Base-by-base conservation (phyloP, 768 basidiomycete genomes). In the Filobasidium floriforme region DNA sequence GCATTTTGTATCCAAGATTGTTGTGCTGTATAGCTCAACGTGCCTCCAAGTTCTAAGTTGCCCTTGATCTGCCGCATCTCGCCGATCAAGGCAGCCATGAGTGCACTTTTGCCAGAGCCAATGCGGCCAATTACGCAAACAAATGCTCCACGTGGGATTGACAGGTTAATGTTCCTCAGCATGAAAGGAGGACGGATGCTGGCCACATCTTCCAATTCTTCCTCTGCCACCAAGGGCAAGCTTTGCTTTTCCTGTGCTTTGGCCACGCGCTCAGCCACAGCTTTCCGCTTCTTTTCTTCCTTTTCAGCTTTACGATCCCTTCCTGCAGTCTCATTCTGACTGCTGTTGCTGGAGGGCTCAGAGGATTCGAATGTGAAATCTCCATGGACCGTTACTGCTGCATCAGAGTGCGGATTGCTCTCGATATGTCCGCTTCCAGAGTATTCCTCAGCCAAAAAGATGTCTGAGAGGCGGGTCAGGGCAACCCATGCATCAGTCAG, bases 381-480 rank as follows among this genome's bases (percentile, higher is more conserved):
- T 0, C 73, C 77, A 22, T 65, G 79, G 7, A 84, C 78, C 0
- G 80, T 76, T 10, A 87, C 75, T 1, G 84, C 85, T 22, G 71
- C 71, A 22, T 75, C 70, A 28, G 75, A 71, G 7, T 76, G 68
- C 7, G 70, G 61, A 41, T 85, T 82, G 60, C 86, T 81, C 18
- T 64, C 66, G 57, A 85, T 82, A 1, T 82, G 79, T 15, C 82
- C 80, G 0, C 72, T 74, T 0, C 43, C 18, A 49, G 15, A 15
- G 46, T 85, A 80, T 67, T 87, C 86, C 63, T 87, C 86, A 26
- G 60, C 46, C 7, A 51, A 22, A n/a, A 69, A 37, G 5, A 69
- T 60, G 7, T 62, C 59, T 5, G 64, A 41, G 6, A 69, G 29
- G 1, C 68, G 60, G 22, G n/a, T 26, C 14, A 69, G 19, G 12